Evolutionary conservation across 768 basidiomycete genomes (phyloP), one percentile per base, ranked within the genome.

Genomic region (Roridomyces roridus): DNA sequence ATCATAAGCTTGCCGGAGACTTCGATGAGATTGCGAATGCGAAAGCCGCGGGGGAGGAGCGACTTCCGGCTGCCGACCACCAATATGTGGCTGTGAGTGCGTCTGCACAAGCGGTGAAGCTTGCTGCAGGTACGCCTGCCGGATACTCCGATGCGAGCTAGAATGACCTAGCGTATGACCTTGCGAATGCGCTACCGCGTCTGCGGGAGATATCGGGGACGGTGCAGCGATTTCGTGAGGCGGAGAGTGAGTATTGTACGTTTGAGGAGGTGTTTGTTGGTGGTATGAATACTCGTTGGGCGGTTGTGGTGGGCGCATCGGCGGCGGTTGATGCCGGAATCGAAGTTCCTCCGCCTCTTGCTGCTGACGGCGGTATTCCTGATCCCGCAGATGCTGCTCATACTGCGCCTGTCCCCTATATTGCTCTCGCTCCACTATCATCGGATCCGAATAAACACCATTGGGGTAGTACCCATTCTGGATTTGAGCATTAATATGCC

Each of bases 401-500:
- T 73, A 69, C 39, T 71, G 53, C 36, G 49, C n/a, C n/a, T n/a
- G n/a, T n/a, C n/a, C n/a, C n/a, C n/a, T n/a, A n/a, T n/a, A n/a
- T n/a, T n/a, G n/a, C n/a, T n/a, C n/a, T n/a, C n/a, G n/a, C n/a
- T n/a, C n/a, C n/a, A 47, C 46, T 57, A 64, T 60, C 70, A 71
- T 70, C 8, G 67, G 67, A 12, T 58, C 62, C n/a, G 68, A 67
- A 57, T 73, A 74, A 29, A 72, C 63, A n/a, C 77, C 69, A 36
- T 73, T 73, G 41, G 68, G 68, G 29, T 72, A 65, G 60, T 78
- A 80, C 6, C 79, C 81, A 56, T 77, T 75, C 37, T 77, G 72
- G 15, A 86, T 77, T 65, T 84, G 85, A 12, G 74, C 70, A 24
- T 74, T 73, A 59, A 87, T 78, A 25, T 79, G 76, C 0, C 80